Evolutionary conservation across 1,284 basidiomycete species (phyloP).

Genomic region (Fomitopsis palustris): DNA sequence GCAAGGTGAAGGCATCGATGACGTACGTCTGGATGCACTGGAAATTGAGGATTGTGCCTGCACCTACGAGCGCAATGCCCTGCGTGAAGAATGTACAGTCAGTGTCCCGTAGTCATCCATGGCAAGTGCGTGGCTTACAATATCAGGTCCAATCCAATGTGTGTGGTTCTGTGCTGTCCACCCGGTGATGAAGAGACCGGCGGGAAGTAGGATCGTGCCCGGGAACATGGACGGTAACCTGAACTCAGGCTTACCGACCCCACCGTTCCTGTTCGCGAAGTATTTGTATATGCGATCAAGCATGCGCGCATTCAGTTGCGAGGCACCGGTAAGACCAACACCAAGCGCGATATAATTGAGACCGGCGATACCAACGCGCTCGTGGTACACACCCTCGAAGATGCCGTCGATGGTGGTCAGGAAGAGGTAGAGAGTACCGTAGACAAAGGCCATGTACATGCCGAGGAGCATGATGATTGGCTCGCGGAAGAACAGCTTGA

Average conservation of each 20-base stretch:
- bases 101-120: background rate
- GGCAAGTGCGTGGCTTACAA: slow-evolving; percentile 36
- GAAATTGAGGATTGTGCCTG: slow-evolving; percentile 51
- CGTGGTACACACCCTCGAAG: slow-evolving; percentile 48
- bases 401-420: slow-evolving; percentile 65
- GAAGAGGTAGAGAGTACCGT: slow-evolving; percentile 54
- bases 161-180: slow-evolving; percentile 56
- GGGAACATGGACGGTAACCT: slow-evolving; percentile 57
- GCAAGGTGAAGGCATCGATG: slow-evolving; percentile 62
- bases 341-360: slow-evolving; percentile 65
- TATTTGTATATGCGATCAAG: slow-evolving; percentile 54
- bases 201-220: slow-evolving; percentile 49
- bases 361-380: slow-evolving; percentile 53
- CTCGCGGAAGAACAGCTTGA: slow-evolving; percentile 41
- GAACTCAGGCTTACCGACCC: slow-evolving; percentile 57
- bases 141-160: slow-evolving; percentile 68
- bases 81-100: slow-evolving; percentile 17
- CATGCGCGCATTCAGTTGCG: slow-evolving; percentile 56
- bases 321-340: slow-evolving; percentile 45
- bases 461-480: slow-evolving; percentile 44
- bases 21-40: slow-evolving; percentile 62
- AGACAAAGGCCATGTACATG: slow-evolving; percentile 48
- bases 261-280: slow-evolving; percentile 47
- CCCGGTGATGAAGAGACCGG: slow-evolving; percentile 61
- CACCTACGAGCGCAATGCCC: slow-evolving; percentile 56